These are phyloP conservation scores for Leccinum rimulosum DNA, from an alignment of 768 basidiomycete species.

Conservation along the genomic window DNA sequence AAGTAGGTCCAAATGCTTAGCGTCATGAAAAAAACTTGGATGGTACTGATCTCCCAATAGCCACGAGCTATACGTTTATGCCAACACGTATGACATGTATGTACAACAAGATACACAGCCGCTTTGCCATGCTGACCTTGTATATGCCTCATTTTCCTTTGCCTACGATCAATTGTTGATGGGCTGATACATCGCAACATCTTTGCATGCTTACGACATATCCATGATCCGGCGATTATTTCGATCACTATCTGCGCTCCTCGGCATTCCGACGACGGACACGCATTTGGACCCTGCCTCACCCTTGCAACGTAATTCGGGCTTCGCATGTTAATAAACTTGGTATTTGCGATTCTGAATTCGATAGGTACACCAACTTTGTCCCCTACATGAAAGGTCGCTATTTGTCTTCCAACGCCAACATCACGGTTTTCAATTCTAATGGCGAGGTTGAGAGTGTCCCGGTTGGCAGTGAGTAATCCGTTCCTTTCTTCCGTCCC, in stretches of 20 bases:
- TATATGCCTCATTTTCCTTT: neutral
- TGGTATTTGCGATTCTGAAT: neutral
- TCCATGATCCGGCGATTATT: neutral
- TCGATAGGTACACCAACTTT: constrained; percentile 58
- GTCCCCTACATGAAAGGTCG: constrained; percentile 62
- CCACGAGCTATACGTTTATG: constrained; percentile 81
- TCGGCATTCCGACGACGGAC: neutral
- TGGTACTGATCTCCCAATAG: constrained; percentile 31
- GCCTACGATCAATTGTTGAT: neutral
- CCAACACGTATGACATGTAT: constrained; percentile 64
- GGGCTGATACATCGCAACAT: neutral
- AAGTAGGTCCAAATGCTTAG: constrained; percentile 49
- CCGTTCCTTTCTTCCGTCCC: neutral
- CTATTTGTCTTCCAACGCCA: constrained; percentile 83
- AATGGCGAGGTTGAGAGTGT: constrained; percentile 36
- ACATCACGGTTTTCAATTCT: constrained; percentile 49
- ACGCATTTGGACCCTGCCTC: neutral
- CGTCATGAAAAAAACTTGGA: neutral
- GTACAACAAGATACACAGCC: constrained; percentile 6
- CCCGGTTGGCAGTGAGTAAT: constrained; percentile 42
- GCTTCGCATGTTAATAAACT: neutral
- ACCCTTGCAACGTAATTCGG: neutral
- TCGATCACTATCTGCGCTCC: constrained; percentile 1
- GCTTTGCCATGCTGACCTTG: constrained; percentile 3
- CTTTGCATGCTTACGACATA: neutral